phyloP scores from a whole-genome alignment of 2,329 filamentous ascomycete genomes.

The Fusarium sp. region DNA sequence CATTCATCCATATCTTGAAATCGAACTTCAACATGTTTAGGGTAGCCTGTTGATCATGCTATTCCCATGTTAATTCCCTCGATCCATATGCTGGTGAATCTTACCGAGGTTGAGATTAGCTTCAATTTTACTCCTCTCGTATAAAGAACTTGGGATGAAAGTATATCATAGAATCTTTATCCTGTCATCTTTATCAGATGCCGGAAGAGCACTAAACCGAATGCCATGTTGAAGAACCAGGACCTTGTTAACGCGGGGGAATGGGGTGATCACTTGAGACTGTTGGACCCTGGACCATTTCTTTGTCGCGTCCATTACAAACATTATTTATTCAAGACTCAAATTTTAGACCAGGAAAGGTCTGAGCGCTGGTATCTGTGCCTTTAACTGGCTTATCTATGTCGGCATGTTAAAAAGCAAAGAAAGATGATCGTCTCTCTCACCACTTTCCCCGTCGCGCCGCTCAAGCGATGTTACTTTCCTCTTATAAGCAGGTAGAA shows the following conservation, averaged over 20 bases:
- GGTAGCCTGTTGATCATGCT: not conserved
- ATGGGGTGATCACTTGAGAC: constrained; percentile 4
- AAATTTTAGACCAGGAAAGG: too few species aligned
- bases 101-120: not conserved
- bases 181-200: not conserved
- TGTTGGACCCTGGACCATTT: constrained; percentile 22
- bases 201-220: not conserved
- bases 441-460: constrained; percentile 1
- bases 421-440: not conserved
- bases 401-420: constrained; percentile 23
- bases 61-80: not conserved
- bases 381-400: constrained; percentile 23
- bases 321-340: constrained; percentile 10
- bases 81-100: not conserved
- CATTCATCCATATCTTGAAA: not conserved
- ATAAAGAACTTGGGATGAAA: not conserved
- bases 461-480: constrained; percentile 27
- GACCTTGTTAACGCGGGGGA: constrained; percentile 22
- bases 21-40: not conserved
- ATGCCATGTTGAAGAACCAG: not conserved
- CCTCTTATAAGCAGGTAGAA: not conserved
- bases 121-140: not conserved
- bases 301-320: constrained; percentile 41
- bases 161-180: not conserved
- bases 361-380: not conserved